Evolutionary conservation across 306 rosid species (phyloP).

Genomic region (Cicer bijugum): DNA sequence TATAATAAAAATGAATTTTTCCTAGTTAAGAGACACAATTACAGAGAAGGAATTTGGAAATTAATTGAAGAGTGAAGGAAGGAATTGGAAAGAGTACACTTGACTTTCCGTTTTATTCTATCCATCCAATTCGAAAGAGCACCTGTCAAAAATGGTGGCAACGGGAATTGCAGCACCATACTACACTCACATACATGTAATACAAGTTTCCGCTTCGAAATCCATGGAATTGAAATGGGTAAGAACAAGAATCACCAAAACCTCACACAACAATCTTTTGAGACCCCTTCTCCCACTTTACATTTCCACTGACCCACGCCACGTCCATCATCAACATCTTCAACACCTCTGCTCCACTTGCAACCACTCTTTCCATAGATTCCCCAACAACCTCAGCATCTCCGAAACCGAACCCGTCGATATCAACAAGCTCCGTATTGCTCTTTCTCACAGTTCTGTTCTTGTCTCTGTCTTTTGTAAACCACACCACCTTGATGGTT

Average conservation of each 20-base stretch:
- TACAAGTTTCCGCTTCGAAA: slow-evolving; percentile 36
- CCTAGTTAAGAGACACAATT: too few relatives aligned
- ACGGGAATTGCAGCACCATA: slow-evolving; percentile 23
- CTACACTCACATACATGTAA: background rate
- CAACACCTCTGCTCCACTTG: slow-evolving; percentile 59
- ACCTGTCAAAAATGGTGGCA: slow-evolving; percentile 37
- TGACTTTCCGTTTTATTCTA: slow-evolving; percentile 7
- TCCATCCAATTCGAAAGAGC: background rate
- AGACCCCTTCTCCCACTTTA: slow-evolving; percentile 53
- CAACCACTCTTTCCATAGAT: slow-evolving; percentile 58
- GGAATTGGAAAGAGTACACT: background rate
- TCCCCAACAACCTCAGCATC: slow-evolving; percentile 45
- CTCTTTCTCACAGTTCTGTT: slow-evolving; percentile 72
- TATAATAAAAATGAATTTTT: too few relatives aligned
- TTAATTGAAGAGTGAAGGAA: too few relatives aligned
- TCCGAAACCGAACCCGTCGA: slow-evolving; percentile 51
- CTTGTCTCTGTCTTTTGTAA: slow-evolving; percentile 80
- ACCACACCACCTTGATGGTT: slow-evolving; percentile 23
- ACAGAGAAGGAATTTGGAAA: too few relatives aligned
- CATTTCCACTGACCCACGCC: slow-evolving; percentile 65
- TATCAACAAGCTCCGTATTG: slow-evolving; percentile 62
- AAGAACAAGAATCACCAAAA: slow-evolving; percentile 35
- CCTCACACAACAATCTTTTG: slow-evolving; percentile 12
- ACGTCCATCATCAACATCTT: slow-evolving; percentile 58
- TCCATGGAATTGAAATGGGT: slow-evolving; percentile 63